A percentile compares a stretch with the other conserved stretches of the same genome.
These are phyloP conservation scores for Venustampulla echinocandica DNA, from an alignment of 495 filamentous ascomycete genomes.

Conservation along the genomic window DNA sequence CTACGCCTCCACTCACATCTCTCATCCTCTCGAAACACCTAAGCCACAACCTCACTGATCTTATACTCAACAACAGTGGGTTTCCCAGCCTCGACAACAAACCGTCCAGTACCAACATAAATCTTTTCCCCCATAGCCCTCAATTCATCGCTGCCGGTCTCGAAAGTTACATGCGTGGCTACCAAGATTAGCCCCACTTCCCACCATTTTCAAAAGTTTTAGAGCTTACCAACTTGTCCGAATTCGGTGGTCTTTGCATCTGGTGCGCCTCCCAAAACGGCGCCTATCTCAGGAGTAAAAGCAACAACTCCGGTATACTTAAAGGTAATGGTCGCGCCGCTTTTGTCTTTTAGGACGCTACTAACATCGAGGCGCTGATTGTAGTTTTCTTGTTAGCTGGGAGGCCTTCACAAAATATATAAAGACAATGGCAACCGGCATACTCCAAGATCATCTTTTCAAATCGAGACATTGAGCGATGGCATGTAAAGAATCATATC, in stretches of 20 bases:
- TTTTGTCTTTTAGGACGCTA: conserved; percentile 34
- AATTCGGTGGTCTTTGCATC: conserved; percentile 44
- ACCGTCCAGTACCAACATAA: conserved; percentile 47
- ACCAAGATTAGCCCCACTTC: too few relatives aligned
- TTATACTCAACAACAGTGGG: conserved; percentile 49
- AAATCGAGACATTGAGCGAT: too few relatives aligned
- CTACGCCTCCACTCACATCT: too few relatives aligned
- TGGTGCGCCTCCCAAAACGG: conserved; percentile 32
- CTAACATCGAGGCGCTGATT: conserved; percentile 40
- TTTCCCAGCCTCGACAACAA: conserved; percentile 45
- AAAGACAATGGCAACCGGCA: too few relatives aligned
- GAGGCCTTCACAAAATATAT: too few relatives aligned
- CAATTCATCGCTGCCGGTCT: conserved; percentile 43
- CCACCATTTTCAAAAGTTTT: too few relatives aligned
- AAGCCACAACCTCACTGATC: conserved; percentile 41
- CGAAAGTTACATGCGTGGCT: conserved; percentile 47
- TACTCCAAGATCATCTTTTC: too few relatives aligned
- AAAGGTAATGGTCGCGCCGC: conserved; percentile 34
- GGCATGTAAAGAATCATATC: too few relatives aligned
- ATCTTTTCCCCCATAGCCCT: conserved; percentile 42
- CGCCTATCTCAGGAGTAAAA: conserved; percentile 28
- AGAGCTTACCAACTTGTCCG: conserved; percentile 49
- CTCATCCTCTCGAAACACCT: not conserved
- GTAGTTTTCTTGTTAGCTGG: not conserved
- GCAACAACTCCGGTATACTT: conserved; percentile 43